phyloP scores from a whole-genome alignment of 176 grass and related monocot genomes.

The Eragrostis curvula region DNA sequence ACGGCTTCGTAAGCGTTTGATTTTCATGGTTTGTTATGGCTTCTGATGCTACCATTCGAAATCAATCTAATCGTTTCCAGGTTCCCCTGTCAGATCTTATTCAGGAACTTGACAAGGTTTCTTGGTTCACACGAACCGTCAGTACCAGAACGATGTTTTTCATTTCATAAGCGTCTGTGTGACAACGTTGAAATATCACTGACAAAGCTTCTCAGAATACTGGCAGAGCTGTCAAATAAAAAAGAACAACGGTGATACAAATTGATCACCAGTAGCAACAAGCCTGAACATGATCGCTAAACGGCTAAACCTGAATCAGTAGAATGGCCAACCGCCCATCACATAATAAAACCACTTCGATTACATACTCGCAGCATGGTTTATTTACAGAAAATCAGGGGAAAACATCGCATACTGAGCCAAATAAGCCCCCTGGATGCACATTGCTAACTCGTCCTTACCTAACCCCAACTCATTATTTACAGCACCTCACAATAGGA shows the following conservation, averaged over 20 bases:
- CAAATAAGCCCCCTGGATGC: constrained; percentile 66
- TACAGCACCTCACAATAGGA: constrained; percentile 56
- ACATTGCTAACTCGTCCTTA: constrained; percentile 41
- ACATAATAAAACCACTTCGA: background rate
- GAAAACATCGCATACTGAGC: constrained; percentile 60
- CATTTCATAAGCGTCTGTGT: background rate
- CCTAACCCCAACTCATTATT: constrained; percentile 49
- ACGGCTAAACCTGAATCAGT: background rate
- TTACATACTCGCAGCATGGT: constrained; percentile 24
- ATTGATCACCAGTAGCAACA: background rate
- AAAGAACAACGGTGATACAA: background rate
- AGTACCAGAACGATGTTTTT: too few species aligned
- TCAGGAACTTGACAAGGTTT: background rate
- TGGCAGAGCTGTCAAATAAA: background rate
- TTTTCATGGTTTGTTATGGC: background rate
- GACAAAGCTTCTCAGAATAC: background rate
- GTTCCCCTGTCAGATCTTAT: constrained; percentile 2
- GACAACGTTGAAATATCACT: background rate
- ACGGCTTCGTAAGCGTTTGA: background rate
- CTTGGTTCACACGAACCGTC: too few species aligned
- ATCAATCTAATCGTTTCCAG: background rate
- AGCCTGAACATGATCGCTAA: background rate
- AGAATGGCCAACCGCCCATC: background rate
- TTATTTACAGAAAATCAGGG: constrained; percentile 50
- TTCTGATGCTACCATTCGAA: background rate